phyloP scores from a whole-genome alignment of 1,139 yeast genomes.

The Geotrichum aggregatum region DNA sequence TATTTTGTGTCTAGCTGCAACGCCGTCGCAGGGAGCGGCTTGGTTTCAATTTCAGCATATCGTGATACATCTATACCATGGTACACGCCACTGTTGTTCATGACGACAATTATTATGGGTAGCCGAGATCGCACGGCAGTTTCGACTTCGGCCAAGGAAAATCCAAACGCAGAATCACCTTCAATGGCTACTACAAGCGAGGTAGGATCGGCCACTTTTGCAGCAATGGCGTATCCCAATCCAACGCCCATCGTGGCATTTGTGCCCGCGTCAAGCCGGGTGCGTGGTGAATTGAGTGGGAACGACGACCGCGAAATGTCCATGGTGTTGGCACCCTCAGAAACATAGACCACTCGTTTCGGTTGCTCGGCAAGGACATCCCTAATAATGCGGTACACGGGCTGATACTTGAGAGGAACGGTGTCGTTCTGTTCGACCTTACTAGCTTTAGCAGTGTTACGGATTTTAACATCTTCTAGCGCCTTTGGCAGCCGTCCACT shows the following conservation, averaged over 20 bases:
- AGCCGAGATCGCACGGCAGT: conserved; percentile 53
- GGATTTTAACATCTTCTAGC: conserved; percentile 36
- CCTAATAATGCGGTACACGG: conserved; percentile 50
- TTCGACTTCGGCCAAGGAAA: conserved; percentile 61
- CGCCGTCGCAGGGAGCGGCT: conserved; percentile 53
- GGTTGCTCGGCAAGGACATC: conserved; percentile 38
- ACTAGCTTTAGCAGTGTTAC: conserved; percentile 42
- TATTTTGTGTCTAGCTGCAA: conserved; percentile 52
- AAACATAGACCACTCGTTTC: conserved; percentile 42
- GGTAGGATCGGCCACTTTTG: conserved; percentile 48
- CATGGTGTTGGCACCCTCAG: conserved; percentile 72
- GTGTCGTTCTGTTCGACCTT: conserved; percentile 33
- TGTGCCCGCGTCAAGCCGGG: conserved; percentile 62
- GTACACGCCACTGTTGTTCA: conserved; percentile 67
- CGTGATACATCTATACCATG: conserved; percentile 49
- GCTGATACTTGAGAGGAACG: conserved; percentile 47
- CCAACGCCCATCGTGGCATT: conserved; percentile 74
- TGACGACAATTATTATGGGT: conserved; percentile 54
- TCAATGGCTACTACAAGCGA: conserved; percentile 54
- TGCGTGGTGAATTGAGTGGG: conserved; percentile 49
- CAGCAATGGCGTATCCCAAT: conserved; percentile 59
- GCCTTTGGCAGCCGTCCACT: conserved; percentile 33
- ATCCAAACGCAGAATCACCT: conserved; percentile 72
- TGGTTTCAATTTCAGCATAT: conserved; percentile 29
- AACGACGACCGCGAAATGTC: conserved; percentile 60